These are phyloP conservation scores for Malus sylvestris DNA, from an alignment of 306 rosid species.

Conservation along the genomic window DNA sequence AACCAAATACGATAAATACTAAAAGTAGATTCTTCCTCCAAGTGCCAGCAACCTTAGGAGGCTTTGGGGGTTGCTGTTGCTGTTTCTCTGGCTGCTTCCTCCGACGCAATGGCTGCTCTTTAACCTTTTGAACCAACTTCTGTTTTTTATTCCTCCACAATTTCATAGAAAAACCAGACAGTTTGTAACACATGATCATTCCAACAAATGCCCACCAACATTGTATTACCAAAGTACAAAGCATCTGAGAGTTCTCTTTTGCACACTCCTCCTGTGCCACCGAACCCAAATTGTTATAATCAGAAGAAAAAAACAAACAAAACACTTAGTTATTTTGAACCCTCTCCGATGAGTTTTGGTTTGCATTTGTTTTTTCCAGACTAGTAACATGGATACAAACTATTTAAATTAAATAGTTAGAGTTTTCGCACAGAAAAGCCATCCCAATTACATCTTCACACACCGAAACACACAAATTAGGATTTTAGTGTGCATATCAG, in stretches of 20 bases:
- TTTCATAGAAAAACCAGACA: conserved; percentile 31
- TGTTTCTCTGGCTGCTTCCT: conserved; percentile 26
- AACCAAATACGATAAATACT: conserved; percentile 44
- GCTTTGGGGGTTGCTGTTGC: conserved; percentile 27
- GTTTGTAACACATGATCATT: conserved; percentile 38
- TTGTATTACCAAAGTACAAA: conserved; percentile 31
- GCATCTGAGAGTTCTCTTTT: conserved; percentile 19
- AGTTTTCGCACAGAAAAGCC: background rate
- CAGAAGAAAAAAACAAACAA: conserved; percentile 17
- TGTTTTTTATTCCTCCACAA: conserved; percentile 34
- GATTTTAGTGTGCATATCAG: background rate
- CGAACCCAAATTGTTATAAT: conserved; percentile 33
- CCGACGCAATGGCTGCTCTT: conserved; percentile 5
- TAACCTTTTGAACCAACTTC: conserved; percentile 20
- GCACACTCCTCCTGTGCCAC: conserved; percentile 20
- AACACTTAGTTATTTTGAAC: conserved; percentile 4
- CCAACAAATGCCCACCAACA: conserved; percentile 53
- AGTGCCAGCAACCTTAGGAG: conserved; percentile 55
- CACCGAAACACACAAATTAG: background rate
- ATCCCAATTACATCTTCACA: background rate
- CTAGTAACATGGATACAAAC: background rate
- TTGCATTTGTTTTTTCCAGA: background rate
- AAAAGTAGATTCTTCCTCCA: conserved; percentile 65
- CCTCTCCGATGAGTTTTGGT: background rate
- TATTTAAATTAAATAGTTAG: background rate